Evolutionary conservation across 2,329 filamentous ascomycete genomes (phyloP).

Genomic region (Ophiostoma piceae): DNA sequence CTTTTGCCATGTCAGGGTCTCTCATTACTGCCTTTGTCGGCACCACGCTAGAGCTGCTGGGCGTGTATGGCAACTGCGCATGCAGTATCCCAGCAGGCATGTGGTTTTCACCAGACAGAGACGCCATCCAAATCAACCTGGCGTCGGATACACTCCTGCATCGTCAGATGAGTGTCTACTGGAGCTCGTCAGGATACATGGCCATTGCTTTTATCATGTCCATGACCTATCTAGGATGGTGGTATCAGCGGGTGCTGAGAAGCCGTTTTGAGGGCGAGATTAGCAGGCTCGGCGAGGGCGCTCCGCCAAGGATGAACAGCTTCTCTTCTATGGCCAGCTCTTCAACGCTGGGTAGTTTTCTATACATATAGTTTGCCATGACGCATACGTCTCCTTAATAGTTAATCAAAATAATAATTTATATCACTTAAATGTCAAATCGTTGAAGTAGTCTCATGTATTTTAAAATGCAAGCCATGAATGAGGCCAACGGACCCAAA

Average conservation of each 20-base stretch:
- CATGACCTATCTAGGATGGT: slow-evolving; percentile 17
- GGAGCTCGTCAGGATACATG: slow-evolving; percentile 12
- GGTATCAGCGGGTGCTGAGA: slow-evolving; percentile 17
- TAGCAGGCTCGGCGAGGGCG: slow-evolving; percentile 3
- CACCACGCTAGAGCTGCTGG: slow-evolving; percentile 13
- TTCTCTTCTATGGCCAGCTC: not conserved
- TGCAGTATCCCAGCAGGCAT: slow-evolving; percentile 15
- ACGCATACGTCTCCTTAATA: not conserved
- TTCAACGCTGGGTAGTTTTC: not conserved
- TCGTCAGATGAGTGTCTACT: slow-evolving; percentile 17
- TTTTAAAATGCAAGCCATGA: not conserved
- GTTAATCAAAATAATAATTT: not conserved
- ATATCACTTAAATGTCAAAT: no score
- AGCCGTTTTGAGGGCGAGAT: slow-evolving; percentile 15
- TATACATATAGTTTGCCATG: not conserved
- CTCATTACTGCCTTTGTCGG: slow-evolving; percentile 6
- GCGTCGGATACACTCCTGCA: slow-evolving; percentile 15
- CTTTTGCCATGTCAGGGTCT: not conserved
- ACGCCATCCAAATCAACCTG: slow-evolving; percentile 7
- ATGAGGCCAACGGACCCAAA: not conserved
- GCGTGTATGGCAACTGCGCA: slow-evolving; percentile 13
- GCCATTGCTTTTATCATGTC: slow-evolving; percentile 14
- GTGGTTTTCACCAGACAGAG: not conserved
- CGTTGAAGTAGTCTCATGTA: no score
- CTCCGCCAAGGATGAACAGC: not conserved